These are phyloP conservation scores for Rhodomyrtus tomentosa DNA, from an alignment of 345 rosid species.

Conservation along the genomic window DNA sequence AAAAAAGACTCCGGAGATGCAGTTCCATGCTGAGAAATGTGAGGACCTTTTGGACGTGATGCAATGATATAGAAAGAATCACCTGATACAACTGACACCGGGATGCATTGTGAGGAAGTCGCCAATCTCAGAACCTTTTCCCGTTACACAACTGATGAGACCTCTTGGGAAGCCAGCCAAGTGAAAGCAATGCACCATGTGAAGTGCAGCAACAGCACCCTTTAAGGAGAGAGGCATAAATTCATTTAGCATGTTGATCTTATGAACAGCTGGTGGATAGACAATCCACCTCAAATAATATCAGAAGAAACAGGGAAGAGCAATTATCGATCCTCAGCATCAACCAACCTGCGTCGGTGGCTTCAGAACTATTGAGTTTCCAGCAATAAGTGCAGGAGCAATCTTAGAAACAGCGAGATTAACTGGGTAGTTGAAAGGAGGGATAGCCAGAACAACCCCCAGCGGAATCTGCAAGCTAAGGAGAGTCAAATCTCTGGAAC, in stretches of 20 bases:
- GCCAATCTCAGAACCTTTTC: slow-evolving; percentile 97
- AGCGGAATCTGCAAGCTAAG: slow-evolving; percentile 52
- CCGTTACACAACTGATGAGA: slow-evolving; percentile 82
- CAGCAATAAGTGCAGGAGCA: slow-evolving; percentile 88
- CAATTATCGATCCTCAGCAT: background rate
- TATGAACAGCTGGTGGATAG: background rate
- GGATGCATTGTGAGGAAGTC: slow-evolving; percentile 99
- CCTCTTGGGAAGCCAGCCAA: slow-evolving; percentile 97
- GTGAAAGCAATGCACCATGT: slow-evolving; percentile 98
- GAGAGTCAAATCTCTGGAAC: background rate
- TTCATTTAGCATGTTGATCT: background rate
- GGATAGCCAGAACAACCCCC: slow-evolving; percentile 90
- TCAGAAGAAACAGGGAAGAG: background rate
- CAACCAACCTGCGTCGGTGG: slow-evolving; percentile 91
- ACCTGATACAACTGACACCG: slow-evolving; percentile 91
- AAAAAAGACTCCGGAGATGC: background rate
- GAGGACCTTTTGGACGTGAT: background rate
- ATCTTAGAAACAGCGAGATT: slow-evolving; percentile 96
- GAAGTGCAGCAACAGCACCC: slow-evolving; percentile 98
- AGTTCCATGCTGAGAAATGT: background rate
- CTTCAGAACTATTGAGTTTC: slow-evolving; percentile 92
- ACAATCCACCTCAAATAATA: background rate
- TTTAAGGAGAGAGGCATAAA: background rate
- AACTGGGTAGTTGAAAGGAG: slow-evolving; percentile 98
- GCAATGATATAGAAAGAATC: background rate